Evolutionary conservation across 352 stramenopile species (phyloP).

Genomic region (Phytopythium oedochilum): DNA sequence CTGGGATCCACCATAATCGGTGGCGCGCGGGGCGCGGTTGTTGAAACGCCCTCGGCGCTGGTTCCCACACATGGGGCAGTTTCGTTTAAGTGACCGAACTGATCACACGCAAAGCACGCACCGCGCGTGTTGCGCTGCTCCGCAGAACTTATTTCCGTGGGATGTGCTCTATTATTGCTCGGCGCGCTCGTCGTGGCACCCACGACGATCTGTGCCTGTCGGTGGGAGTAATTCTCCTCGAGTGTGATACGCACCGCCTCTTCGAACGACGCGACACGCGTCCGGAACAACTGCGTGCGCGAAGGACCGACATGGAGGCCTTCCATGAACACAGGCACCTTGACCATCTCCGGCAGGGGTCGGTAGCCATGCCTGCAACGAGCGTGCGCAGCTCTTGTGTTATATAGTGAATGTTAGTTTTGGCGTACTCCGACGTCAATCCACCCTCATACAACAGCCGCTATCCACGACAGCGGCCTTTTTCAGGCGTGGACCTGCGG

Average conservation of each 20-base stretch:
- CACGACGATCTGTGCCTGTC: too few relatives aligned
- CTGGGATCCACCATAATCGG: not conserved
- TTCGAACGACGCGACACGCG: not conserved
- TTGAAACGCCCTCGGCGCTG: not conserved
- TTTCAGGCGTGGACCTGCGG: too few relatives aligned
- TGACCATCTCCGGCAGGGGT: constrained; percentile 4
- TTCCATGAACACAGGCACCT: constrained; percentile 10
- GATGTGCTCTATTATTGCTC: too few relatives aligned
- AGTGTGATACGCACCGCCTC: not conserved
- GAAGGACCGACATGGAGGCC: not conserved
- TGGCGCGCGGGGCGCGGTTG: not conserved
- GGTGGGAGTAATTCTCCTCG: not conserved
- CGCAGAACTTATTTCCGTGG: not conserved
- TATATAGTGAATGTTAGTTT: too few relatives aligned
- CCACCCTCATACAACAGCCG: too few relatives aligned
- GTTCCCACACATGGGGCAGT: not conserved
- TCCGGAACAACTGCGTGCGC: not conserved
- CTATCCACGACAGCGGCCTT: too few relatives aligned
- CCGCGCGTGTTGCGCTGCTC: not conserved
- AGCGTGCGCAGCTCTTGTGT: constrained; percentile 9
- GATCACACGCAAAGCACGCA: not conserved
- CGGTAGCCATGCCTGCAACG: constrained; percentile 1
- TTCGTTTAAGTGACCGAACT: not conserved
- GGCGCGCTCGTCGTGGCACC: too few relatives aligned
- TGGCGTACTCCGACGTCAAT: too few relatives aligned